These are phyloP conservation scores for Astragalus membranaceus DNA, from an alignment of 306 rosid species.

Conservation along the genomic window DNA sequence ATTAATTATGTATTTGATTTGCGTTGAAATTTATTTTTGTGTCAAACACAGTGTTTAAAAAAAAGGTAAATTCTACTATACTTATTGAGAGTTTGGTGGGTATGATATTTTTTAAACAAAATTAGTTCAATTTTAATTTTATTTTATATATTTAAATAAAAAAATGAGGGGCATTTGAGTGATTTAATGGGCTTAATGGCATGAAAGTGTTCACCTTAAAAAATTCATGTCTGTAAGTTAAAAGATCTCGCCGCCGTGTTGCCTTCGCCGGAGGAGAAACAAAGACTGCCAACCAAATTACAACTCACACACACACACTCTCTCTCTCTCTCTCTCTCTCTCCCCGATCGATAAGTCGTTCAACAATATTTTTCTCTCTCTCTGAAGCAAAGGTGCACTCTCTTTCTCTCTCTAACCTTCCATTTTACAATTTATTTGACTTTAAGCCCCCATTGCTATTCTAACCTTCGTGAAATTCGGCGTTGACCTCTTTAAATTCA, in stretches of 20 bases:
- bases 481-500: neutral
- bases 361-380: conserved; percentile 6
- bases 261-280: conserved; percentile 10
- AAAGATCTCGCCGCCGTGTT: conserved; percentile 24
- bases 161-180: no score
- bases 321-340: neutral
- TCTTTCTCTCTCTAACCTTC: conserved; percentile 13
- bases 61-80: no score
- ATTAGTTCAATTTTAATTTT: no score
- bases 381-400: conserved; percentile 15
- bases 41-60: no score
- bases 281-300: neutral
- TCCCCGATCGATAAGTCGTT: conserved; percentile 18
- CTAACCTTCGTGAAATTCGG: neutral
- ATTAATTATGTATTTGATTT: no score
- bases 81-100: no score
- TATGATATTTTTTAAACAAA: no score
- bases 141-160: no score
- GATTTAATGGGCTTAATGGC: no score
- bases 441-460: neutral
- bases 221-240: neutral
- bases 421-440: neutral
- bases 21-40: no score
- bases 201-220: no score
- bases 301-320: no score